Percentiles rank a stretch among this genome's conserved stretches.
phyloP scores from a whole-genome alignment of 805 yeast species.

The Metschnikowia cerradonensis region DNA sequence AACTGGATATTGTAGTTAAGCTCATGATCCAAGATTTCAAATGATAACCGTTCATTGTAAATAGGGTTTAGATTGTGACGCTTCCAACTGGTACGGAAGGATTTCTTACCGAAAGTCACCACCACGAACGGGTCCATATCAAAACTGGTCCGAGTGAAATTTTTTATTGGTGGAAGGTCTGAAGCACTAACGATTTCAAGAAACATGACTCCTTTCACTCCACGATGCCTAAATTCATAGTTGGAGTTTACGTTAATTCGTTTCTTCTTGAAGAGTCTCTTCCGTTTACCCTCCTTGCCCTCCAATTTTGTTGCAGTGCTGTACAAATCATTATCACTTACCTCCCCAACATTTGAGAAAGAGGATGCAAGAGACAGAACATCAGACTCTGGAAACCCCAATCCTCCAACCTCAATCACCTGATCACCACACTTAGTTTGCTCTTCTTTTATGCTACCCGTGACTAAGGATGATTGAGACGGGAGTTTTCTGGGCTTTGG shows the following conservation, averaged over 20 bases:
- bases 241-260: conserved; percentile 11
- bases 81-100: conserved; percentile 80
- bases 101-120: conserved; percentile 82
- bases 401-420: not conserved
- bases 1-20: conserved; percentile 61
- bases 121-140: conserved; percentile 98
- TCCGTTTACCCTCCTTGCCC: conserved; percentile 5
- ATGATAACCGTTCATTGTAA: conserved; percentile 74
- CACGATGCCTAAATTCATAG: conserved; percentile 37
- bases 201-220: conserved; percentile 66
- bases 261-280: conserved; percentile 6
- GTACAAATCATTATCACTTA: conserved; percentile 10
- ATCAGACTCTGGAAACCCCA: conserved; percentile 8
- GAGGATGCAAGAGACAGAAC: conserved; percentile 14
- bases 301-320: conserved; percentile 4
- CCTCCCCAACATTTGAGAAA: conserved; percentile 2
- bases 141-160: conserved; percentile 69
- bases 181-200: conserved; percentile 70
- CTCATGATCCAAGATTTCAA: conserved; percentile 71
- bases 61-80: conserved; percentile 80
- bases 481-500: not conserved
- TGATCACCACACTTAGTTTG: not conserved
- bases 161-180: conserved; percentile 74
- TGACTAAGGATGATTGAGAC: not conserved
- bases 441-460: not conserved